Percentiles rank a stretch among this genome's conserved stretches.
Conservation (phyloP, 805 yeast genomes). For the Lipomyces japonicus region DNA sequence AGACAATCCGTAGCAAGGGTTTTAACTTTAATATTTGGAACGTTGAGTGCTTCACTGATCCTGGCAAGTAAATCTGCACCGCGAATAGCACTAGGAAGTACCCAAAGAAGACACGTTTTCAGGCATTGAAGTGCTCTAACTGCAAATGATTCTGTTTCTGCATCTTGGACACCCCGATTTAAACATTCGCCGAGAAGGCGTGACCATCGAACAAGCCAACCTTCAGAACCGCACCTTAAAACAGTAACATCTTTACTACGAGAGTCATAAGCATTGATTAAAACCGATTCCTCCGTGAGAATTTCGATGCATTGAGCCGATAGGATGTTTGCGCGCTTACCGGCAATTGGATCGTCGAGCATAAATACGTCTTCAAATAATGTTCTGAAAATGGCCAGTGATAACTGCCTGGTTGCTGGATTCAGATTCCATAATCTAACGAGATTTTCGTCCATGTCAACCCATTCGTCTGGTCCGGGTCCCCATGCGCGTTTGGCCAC, state of each 20-base stretch:
- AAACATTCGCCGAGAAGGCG: slow-evolving; percentile 48
- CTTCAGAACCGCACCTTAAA: slow-evolving; percentile 68
- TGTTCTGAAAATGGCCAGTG: slow-evolving; percentile 74
- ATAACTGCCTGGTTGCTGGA: slow-evolving; percentile 64
- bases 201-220: slow-evolving; percentile 87
- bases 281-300: slow-evolving; percentile 64
- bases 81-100: slow-evolving; percentile 69
- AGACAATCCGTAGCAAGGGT: slow-evolving; percentile 80
- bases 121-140: slow-evolving; percentile 72
- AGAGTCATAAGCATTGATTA: slow-evolving; percentile 60
- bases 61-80: slow-evolving; percentile 61
- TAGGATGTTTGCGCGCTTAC: slow-evolving; percentile 69
- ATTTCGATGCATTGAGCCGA: slow-evolving; percentile 82
- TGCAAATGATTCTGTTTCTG: slow-evolving; percentile 46
- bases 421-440: slow-evolving; percentile 69
- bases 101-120: slow-evolving; percentile 90
- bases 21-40: slow-evolving; percentile 53
- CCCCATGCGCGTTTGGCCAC: slow-evolving; percentile 84
- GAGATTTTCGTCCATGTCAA: slow-evolving; percentile 75
- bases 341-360: slow-evolving; percentile 85
- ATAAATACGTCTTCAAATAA: slow-evolving; percentile 90
- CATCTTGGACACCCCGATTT: slow-evolving; percentile 37
- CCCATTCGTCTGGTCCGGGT: slow-evolving; percentile 71
- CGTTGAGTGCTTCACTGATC: slow-evolving; percentile 45
- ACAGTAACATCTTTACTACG: slow-evolving; percentile 54